Conservation (phyloP, 306 rosid species). For the Trifolium pratense region DNA sequence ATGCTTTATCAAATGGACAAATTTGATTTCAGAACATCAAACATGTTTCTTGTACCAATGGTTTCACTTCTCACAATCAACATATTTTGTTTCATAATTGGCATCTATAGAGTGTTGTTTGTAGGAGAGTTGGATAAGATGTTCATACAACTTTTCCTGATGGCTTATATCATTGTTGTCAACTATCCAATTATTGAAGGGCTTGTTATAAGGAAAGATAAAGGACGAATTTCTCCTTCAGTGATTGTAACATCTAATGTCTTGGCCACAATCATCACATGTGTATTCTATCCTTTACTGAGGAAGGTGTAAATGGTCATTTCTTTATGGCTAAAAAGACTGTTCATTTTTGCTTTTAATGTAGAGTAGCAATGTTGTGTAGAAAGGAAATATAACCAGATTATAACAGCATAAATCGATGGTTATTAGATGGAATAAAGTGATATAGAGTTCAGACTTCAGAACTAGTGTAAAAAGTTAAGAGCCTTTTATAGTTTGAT, state of each 20-base stretch:
- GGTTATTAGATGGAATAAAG: too few species aligned
- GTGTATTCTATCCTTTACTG: constrained; percentile 19
- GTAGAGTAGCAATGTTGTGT: neutral
- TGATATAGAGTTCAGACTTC: too few species aligned
- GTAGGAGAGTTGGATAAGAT: constrained; percentile 44
- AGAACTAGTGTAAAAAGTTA: too few species aligned
- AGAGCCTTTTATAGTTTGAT: too few species aligned
- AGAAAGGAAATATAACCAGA: neutral
- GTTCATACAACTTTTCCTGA: constrained; percentile 45
- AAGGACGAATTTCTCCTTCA: constrained; percentile 49
- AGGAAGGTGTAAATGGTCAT: constrained; percentile 31
- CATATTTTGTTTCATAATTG: constrained; percentile 51
- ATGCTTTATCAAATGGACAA: constrained; percentile 56
- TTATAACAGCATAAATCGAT: neutral
- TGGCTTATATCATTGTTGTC: constrained; percentile 33
- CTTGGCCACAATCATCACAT: constrained; percentile 29
- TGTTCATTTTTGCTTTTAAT: too few species aligned
- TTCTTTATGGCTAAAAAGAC: neutral
- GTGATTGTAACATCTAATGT: constrained; percentile 27
- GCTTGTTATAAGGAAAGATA: constrained; percentile 48
- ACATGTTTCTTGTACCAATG: constrained; percentile 63
- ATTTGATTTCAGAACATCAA: constrained; percentile 64
- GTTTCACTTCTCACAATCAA: constrained; percentile 51
- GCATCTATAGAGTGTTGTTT: constrained; percentile 45
- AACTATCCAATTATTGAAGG: constrained; percentile 56